Conservation (phyloP, 192 early-diverging fungal genomes). For the Coemansia aciculifera region DNA sequence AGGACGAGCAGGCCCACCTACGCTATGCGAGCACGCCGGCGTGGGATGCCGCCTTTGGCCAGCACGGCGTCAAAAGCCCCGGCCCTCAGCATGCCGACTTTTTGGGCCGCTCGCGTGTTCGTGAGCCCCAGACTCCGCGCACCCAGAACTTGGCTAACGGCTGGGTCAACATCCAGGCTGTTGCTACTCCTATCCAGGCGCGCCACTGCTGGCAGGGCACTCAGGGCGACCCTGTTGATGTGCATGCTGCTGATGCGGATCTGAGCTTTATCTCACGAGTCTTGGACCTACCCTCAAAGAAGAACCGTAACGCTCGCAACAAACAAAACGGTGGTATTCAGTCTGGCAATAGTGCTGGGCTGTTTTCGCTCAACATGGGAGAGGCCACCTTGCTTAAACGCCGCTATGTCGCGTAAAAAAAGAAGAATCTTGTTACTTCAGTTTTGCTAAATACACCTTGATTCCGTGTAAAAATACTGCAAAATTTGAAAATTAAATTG, state of each 20-base stretch:
- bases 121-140: constrained; percentile 30
- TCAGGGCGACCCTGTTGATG: constrained; percentile 51
- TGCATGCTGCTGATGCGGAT: constrained; percentile 51
- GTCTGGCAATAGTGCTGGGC: constrained; percentile 2
- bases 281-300: constrained; percentile 49
- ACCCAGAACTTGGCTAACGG: constrained; percentile 46
- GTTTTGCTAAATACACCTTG: background rate
- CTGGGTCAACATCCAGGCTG: constrained; percentile 55
- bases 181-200: constrained; percentile 50
- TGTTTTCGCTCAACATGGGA: constrained; percentile 54
- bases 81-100: constrained; percentile 31
- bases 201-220: constrained; percentile 58
- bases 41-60: constrained; percentile 54
- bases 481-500: background rate
- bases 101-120: constrained; percentile 17
- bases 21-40: constrained; percentile 45
- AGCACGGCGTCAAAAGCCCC: constrained; percentile 50
- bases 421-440: background rate
- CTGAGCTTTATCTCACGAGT: constrained; percentile 50
- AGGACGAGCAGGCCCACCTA: constrained; percentile 57
- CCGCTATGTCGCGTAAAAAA: constrained; percentile 26
- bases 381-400: constrained; percentile 53
- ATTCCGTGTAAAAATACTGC: background rate
- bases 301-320: constrained; percentile 34
- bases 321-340: constrained; percentile 19